These are phyloP conservation scores for Tylopilus sp. DNA, from an alignment of 1,284 basidiomycete genomes.

Conservation along the genomic window DNA sequence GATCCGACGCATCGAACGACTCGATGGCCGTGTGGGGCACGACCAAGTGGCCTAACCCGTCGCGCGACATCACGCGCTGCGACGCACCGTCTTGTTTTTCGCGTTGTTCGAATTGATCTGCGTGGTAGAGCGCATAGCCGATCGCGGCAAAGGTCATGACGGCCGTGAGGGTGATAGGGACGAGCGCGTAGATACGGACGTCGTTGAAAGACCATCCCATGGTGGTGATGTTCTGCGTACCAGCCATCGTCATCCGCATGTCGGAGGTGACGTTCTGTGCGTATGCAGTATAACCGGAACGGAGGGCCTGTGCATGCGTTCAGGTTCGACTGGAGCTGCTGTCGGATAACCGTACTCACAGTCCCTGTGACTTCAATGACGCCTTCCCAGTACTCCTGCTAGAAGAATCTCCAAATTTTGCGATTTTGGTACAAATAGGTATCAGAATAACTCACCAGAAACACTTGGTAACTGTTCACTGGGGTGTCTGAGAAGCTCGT, in stretches of 20 bases:
- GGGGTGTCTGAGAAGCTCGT: not conserved
- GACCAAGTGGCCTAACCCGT: not conserved
- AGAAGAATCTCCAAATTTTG: not conserved
- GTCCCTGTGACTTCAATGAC: slow-evolving; percentile 6
- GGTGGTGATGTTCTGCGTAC: slow-evolving; percentile 8
- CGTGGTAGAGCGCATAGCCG: not conserved
- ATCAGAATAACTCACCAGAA: slow-evolving; percentile 3
- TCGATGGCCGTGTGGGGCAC: not conserved
- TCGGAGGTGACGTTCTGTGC: slow-evolving; percentile 6
- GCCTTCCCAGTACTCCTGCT: slow-evolving; percentile 16
- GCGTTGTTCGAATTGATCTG: not conserved
- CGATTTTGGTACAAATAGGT: not conserved
- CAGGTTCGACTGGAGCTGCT: not conserved
- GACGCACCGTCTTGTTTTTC: not conserved
- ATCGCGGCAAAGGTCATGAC: slow-evolving; percentile 3
- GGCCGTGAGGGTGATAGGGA: slow-evolving; percentile 11
- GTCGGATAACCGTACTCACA: not conserved
- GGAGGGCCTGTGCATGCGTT: slow-evolving; percentile 5
- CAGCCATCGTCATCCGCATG: slow-evolving; percentile 3
- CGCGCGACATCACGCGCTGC: too few species aligned
- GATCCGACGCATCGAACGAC: slow-evolving; percentile 3
- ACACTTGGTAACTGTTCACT: not conserved
- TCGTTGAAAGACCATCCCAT: slow-evolving; percentile 14
- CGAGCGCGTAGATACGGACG: slow-evolving; percentile 5
- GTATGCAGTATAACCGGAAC: slow-evolving; percentile 13